These are phyloP conservation scores for Phaeosphaeriaceae sp. DNA, from an alignment of 2,329 filamentous ascomycete species.

Conservation along the genomic window DNA sequence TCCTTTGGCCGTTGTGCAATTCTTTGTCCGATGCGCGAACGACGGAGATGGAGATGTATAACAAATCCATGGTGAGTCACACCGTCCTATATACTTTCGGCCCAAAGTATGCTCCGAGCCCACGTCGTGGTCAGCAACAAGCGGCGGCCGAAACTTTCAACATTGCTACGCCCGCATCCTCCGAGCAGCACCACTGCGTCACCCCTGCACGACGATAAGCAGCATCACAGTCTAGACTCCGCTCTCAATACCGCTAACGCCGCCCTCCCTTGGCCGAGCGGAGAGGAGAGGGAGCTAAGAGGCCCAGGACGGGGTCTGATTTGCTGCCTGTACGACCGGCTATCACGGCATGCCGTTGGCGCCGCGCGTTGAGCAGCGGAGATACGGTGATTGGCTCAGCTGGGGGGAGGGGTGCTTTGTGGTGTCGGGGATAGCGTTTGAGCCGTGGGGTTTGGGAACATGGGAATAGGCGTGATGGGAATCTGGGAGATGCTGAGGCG, in stretches of 20 bases:
- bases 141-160: constrained; percentile 3
- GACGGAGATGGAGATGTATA: background rate
- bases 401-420: background rate
- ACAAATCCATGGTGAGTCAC: background rate
- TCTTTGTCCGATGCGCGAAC: background rate
- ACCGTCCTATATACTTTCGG: background rate
- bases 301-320: constrained; percentile 13
- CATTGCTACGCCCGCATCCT: background rate
- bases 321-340: constrained; percentile 20
- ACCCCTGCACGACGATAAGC: constrained; percentile 17
- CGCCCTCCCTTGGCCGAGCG: constrained; percentile 28
- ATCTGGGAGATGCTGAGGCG: constrained; percentile 4
- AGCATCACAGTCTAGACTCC: constrained; percentile 26
- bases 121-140: background rate
- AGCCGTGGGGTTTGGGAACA: constrained; percentile 18
- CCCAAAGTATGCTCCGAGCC: constrained; percentile 7
- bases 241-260: constrained; percentile 12
- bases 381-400: constrained; percentile 7
- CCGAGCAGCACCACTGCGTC: constrained; percentile 22
- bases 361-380: constrained; percentile 29
- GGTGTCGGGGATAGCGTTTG: constrained; percentile 30
- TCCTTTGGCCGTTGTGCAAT: background rate
- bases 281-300: constrained; percentile 19
- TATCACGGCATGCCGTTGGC: constrained; percentile 19
- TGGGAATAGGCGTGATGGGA: constrained; percentile 2